Evolutionary conservation across 495 filamentous ascomycete species (phyloP).

Genomic region (Aspergillus sclerotiicarbonarius): DNA sequence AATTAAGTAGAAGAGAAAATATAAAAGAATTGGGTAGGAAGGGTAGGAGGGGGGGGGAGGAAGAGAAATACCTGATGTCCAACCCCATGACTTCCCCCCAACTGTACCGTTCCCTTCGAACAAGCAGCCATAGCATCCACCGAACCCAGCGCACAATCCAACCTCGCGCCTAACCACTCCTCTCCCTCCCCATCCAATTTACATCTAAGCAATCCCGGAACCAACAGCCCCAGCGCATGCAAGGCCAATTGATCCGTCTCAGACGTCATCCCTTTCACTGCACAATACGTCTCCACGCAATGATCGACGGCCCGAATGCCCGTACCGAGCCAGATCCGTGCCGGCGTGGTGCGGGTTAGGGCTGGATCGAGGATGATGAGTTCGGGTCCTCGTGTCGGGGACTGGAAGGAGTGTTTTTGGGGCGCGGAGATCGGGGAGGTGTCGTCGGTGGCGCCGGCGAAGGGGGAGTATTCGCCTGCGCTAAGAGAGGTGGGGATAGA

Average conservation of each 20-base stretch:
- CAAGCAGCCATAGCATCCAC: conserved; percentile 55
- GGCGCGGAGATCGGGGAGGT: conserved; percentile 24
- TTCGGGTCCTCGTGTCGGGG: conserved; percentile 44
- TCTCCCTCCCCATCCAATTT: conserved; percentile 43
- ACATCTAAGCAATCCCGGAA: conserved; percentile 51
- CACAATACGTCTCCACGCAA: conserved; percentile 60
- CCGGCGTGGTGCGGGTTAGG: conserved; percentile 53
- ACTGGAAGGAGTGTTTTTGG: conserved; percentile 53
- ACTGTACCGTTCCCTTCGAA: conserved; percentile 34
- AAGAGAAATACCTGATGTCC: conserved; percentile 52
- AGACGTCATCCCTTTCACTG: conserved; percentile 32
- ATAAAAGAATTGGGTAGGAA: not conserved
- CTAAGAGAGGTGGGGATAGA: conserved; percentile 63
- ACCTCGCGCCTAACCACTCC: conserved; percentile 45
- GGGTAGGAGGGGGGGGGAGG: not conserved
- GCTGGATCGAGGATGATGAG: conserved; percentile 60
- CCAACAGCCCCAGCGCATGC: conserved; percentile 46
- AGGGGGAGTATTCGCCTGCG: conserved; percentile 58
- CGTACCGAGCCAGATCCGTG: conserved; percentile 58
- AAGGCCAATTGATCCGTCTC: conserved; percentile 40
- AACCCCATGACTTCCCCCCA: conserved; percentile 64
- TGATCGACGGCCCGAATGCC: conserved; percentile 65
- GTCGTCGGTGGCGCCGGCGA: conserved; percentile 57
- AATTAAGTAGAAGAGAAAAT: not conserved
- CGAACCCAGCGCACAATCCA: conserved; percentile 54